Evolutionary conservation across 2,329 filamentous ascomycete genomes (phyloP), one percentile per base, ranked within the genome.

Genomic region (Colletotrichum spinosum): DNA sequence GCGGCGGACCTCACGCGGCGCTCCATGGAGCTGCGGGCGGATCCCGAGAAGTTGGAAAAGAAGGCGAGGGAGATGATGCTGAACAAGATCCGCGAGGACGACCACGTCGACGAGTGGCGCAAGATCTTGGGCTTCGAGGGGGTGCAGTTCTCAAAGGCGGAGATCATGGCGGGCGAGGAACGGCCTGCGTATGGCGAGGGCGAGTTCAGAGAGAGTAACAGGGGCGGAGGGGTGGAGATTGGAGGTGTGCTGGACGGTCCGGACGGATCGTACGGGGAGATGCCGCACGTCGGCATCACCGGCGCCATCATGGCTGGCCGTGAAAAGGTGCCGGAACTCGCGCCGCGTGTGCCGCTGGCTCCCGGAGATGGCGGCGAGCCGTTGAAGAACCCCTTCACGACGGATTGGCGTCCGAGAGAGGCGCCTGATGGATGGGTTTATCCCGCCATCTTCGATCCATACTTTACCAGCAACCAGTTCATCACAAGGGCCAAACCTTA

Each of bases 371-470:
- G 67, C 17, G 67, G 67, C 6, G 10, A 41, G 13, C 57, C 61
- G 12, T 65, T 55, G 37, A 17, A 61, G 13, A 59, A 68, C 48
- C 67, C 67, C 12, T 69, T 66, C 34, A 65, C 67, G 37, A 59
- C 65, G n/a, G 65, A 52, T 45, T 69, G 67, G 67, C 41, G 52
- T n/a, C 39, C 52, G 10, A 52, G 67, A 2, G 45, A 53, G 2
- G 25, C 51, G 5, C 61, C 61, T 0, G 53, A 39, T 11, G 57
- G 54, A 2, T 34, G 25, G 42, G 15, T 17, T 44, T 55, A 17
- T 5, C 62, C 59, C 13, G n/a, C 39, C 5, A 53, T 35, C 8
- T 66, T 59, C 25, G 67, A 68, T 17, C 60, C 67, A 6, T 65
- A 58, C 17, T 49, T 33, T 10, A 68, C 45, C 34, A 67, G 67